phyloP scores from a whole-genome alignment of 2,329 filamentous ascomycete genomes.

The Immersiporthe knoxdaviesiana region DNA sequence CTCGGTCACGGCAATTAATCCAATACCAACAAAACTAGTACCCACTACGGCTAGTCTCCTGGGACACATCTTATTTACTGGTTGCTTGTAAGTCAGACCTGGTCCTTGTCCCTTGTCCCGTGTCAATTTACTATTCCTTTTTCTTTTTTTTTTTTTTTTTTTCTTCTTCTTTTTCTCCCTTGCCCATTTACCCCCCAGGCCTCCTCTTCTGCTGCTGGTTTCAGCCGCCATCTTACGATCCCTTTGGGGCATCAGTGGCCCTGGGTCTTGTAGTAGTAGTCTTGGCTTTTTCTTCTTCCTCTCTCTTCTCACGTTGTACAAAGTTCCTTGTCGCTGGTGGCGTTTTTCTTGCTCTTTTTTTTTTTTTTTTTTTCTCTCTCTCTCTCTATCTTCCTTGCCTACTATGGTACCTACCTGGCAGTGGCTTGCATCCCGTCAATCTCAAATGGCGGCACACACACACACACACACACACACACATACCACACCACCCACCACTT shows the following conservation, averaged over 20 bases:
- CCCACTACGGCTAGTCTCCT: conserved; percentile 13
- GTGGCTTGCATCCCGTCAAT: conserved; percentile 22
- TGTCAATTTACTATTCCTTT: conserved; percentile 24
- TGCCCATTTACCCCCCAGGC: not conserved
- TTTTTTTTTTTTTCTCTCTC: not conserved
- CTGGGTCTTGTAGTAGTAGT: not conserved
- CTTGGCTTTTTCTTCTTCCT: not conserved
- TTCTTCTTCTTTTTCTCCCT: conserved; percentile 12
- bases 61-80: conserved; percentile 1
- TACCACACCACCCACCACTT: not conserved
- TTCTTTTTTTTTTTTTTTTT: conserved; percentile 15
- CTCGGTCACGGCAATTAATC: not conserved
- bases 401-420: conserved; percentile 5
- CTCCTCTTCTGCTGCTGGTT: conserved; percentile 1
- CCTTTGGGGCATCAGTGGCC: conserved; percentile 15
- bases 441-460: not conserved
- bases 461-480: not conserved
- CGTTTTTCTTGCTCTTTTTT: too few species aligned
- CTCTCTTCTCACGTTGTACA: not conserved
- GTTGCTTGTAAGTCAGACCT: conserved; percentile 22
- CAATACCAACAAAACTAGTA: conserved; percentile 5
- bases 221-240: conserved; percentile 12
- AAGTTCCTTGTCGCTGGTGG: conserved; percentile 22
- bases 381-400: not conserved
- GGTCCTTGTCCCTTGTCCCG: conserved; percentile 27